Conservation (phyloP, 441 rosid genomes). For the Erodium texanum region DNA sequence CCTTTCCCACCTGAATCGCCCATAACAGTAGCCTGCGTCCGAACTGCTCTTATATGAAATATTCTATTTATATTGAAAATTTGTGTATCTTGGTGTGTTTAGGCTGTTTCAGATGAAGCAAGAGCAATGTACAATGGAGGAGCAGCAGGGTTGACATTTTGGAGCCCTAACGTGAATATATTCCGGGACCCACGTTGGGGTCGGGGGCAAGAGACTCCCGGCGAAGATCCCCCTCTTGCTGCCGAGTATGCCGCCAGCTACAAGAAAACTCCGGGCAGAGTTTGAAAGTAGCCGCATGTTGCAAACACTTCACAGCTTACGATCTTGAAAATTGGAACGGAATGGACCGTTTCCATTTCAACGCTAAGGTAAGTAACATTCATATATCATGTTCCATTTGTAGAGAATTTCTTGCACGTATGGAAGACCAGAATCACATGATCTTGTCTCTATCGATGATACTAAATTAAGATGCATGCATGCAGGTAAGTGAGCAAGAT, state of each 20-base stretch:
- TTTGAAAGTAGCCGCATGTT: constrained; percentile 76
- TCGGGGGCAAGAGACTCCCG: constrained; percentile 92
- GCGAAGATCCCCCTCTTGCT: constrained; percentile 76
- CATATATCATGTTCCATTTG: too few relatives aligned
- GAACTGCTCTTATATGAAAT: too few relatives aligned
- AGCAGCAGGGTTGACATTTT: constrained; percentile 71
- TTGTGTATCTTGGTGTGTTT: too few relatives aligned
- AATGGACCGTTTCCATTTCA: constrained; percentile 76
- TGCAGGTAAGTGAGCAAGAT: constrained; percentile 36
- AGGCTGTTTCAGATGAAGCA: constrained; percentile 96
- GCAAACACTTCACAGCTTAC: constrained; percentile 90
- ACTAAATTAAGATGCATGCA: too few relatives aligned
- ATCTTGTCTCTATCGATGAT: too few relatives aligned
- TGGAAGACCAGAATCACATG: too few relatives aligned
- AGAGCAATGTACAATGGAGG: constrained; percentile 97
- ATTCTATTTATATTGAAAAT: too few relatives aligned
- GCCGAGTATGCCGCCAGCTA: constrained; percentile 78
- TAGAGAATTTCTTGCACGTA: too few relatives aligned
- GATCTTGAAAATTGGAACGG: constrained; percentile 95
- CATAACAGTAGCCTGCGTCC: too few relatives aligned
- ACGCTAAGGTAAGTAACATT: constrained; percentile 42
- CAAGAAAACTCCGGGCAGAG: constrained; percentile 46
- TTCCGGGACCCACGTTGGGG: constrained; percentile 98
- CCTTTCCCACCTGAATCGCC: too few relatives aligned
- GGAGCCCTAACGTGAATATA: constrained; percentile 95